Conservation (phyloP, 1,284 basidiomycete species). For the Rhizoctonia solani region DNA sequence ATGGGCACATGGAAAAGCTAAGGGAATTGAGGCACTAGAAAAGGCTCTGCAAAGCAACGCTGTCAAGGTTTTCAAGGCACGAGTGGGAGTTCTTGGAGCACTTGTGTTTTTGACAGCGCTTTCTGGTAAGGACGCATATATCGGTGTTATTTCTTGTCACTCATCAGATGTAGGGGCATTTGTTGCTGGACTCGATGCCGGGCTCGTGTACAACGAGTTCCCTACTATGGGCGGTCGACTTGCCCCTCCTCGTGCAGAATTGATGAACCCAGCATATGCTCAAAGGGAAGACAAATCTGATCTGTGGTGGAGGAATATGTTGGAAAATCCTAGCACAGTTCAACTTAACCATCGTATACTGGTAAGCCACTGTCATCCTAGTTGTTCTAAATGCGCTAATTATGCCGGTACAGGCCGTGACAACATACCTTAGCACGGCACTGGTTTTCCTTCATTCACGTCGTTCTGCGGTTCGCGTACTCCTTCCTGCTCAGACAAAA, state of each 20-base stretch:
- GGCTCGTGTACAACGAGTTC: conserved; percentile 96
- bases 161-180: conserved; percentile 73
- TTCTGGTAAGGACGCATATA: conserved; percentile 61
- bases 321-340: conserved; percentile 97
- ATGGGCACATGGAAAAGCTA: conserved; percentile 53
- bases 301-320: conserved; percentile 88
- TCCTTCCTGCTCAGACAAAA: conserved; percentile 69
- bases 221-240: conserved; percentile 93
- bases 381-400: conserved; percentile 13
- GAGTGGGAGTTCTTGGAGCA: conserved; percentile 65
- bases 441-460: conserved; percentile 64
- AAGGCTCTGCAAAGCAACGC: conserved; percentile 59
- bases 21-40: conserved; percentile 51
- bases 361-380: conserved; percentile 52
- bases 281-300: conserved; percentile 70
- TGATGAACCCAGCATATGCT: conserved; percentile 79
- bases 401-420: conserved; percentile 62
- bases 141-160: conserved; percentile 27
- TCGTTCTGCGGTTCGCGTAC: conserved; percentile 57
- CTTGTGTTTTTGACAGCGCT: conserved; percentile 90
- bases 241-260: conserved; percentile 80
- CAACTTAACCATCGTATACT: conserved; percentile 96
- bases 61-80: conserved; percentile 62
- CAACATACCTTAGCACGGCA: conserved; percentile 76
- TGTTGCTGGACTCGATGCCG: conserved; percentile 97